phyloP scores from a whole-genome alignment of 108 stramenopile species.

The Fragilariopsis cylindrus region DNA sequence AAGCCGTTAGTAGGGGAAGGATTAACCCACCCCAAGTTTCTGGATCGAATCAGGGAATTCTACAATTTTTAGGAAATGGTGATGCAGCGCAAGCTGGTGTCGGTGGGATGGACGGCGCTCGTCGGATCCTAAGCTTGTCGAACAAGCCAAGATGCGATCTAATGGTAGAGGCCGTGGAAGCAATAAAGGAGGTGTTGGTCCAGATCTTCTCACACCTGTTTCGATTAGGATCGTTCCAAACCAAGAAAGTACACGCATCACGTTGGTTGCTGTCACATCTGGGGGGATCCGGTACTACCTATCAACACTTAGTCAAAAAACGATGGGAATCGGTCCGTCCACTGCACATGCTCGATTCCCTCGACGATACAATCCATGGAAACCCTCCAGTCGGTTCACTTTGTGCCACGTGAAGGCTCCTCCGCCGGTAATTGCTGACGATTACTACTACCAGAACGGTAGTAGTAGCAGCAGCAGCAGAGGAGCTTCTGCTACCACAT shows the following conservation, averaged over 20 bases:
- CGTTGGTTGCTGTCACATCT: conserved; percentile 77
- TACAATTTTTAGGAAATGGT: conserved; percentile 75
- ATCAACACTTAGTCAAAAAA: conserved; percentile 46
- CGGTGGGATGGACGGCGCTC: conserved; percentile 88
- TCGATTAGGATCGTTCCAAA: conserved; percentile 72
- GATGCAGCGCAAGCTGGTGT: conserved; percentile 79
- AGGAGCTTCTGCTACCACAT: background rate
- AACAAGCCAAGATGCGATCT: conserved; percentile 42
- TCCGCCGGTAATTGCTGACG: conserved; percentile 40
- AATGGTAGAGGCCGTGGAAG: conserved; percentile 19
- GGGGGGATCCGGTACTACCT: conserved; percentile 84
- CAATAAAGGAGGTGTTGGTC: background rate
- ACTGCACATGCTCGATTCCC: conserved; percentile 21
- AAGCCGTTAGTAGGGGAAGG: conserved; percentile 63
- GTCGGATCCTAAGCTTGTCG: conserved; percentile 62
- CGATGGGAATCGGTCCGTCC: conserved; percentile 29
- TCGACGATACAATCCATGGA: conserved; percentile 35
- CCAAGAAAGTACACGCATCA: conserved; percentile 65
- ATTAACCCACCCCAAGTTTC: conserved; percentile 61
- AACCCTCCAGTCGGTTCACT: conserved; percentile 50
- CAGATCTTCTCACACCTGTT: conserved; percentile 52
- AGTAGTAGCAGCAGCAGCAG: background rate
- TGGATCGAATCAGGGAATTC: conserved; percentile 42
- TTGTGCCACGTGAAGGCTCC: conserved; percentile 84
- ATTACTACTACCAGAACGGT: conserved; percentile 8